Percentiles rank a stretch among this genome's conserved stretches.
Conservation (phyloP, 257 asterid species). For the Gentiana straminea region DNA sequence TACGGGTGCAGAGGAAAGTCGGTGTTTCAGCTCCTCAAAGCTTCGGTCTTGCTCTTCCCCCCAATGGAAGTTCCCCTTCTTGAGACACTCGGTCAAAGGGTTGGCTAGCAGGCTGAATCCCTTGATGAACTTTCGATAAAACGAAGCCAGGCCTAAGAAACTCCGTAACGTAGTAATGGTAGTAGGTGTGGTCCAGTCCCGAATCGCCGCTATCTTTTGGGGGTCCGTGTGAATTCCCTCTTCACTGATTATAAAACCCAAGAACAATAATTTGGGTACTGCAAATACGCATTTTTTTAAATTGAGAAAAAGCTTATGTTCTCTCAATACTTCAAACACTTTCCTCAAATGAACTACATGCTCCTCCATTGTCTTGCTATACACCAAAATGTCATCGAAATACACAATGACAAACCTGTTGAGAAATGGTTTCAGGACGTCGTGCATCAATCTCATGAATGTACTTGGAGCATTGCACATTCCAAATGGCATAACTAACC, state of each 20-base stretch:
- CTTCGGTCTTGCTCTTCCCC: not conserved
- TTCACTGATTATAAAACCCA: not conserved
- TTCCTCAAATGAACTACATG: not conserved
- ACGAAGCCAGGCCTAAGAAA: not conserved
- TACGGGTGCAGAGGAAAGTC: not conserved
- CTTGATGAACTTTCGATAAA: not conserved
- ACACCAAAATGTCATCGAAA: conserved; percentile 5
- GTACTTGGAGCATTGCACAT: conserved; percentile 2
- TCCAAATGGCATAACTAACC: conserved; percentile 6
- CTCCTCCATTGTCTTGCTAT: not conserved
- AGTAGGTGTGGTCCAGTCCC: not conserved
- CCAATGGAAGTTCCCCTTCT: not conserved
- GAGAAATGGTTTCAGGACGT: not conserved
- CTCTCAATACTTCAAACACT: not conserved
- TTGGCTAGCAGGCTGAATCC: not conserved
- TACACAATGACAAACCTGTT: not conserved
- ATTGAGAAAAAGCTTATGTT: not conserved
- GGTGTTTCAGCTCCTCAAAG: not conserved
- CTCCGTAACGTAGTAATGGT: not conserved
- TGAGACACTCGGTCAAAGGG: not conserved
- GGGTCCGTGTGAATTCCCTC: not conserved
- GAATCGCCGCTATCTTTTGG: not conserved
- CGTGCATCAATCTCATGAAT: not conserved
- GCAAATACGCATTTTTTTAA: not conserved
- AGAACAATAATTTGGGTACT: not conserved